These are phyloP conservation scores for Saccharum spontaneum DNA, from an alignment of 176 grass and related monocot genomes.

Conservation along the genomic window DNA sequence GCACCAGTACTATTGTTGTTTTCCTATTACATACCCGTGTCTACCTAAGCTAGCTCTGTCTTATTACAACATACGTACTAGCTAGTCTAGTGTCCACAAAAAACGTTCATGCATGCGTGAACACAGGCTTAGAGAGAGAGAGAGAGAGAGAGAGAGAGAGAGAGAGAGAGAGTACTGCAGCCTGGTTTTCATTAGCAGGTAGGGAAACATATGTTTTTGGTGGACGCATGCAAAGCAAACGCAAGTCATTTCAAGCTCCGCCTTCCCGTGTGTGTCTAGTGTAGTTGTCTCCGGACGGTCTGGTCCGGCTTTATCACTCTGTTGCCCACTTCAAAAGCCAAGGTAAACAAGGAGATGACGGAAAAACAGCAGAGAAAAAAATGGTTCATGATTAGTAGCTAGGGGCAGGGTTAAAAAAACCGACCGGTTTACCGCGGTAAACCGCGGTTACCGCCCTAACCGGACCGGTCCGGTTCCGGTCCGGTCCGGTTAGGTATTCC, in stretches of 20 bases:
- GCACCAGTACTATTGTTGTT: neutral
- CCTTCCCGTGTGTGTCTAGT: neutral
- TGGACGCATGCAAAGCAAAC: conserved; percentile 33
- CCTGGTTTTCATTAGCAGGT: neutral
- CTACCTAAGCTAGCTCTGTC: too few relatives aligned
- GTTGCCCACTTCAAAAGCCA: conserved; percentile 14
- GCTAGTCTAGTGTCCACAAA: too few relatives aligned
- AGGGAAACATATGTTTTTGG: conserved; percentile 32
- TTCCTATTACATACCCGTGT: too few relatives aligned
- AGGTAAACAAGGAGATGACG: neutral
- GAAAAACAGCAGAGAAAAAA: neutral
- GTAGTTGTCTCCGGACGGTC: conserved; percentile 15
- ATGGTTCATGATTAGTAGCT: neutral
- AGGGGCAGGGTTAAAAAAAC: neutral
- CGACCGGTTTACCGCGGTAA: too few relatives aligned
- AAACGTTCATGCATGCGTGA: too few relatives aligned
- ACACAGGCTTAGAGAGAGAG: too few relatives aligned
- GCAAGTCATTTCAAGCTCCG: conserved; percentile 37
- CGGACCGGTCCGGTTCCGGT: too few relatives aligned
- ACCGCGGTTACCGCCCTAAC: too few relatives aligned
- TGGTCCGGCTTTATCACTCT: conserved; percentile 11
- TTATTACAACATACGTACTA: too few relatives aligned
- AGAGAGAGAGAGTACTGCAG: conserved; percentile 1
- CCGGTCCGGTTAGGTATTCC: too few relatives aligned
- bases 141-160: neutral